Conservation (phyloP, 768 basidiomycete species). For the Phlebiopsis gigantea region DNA sequence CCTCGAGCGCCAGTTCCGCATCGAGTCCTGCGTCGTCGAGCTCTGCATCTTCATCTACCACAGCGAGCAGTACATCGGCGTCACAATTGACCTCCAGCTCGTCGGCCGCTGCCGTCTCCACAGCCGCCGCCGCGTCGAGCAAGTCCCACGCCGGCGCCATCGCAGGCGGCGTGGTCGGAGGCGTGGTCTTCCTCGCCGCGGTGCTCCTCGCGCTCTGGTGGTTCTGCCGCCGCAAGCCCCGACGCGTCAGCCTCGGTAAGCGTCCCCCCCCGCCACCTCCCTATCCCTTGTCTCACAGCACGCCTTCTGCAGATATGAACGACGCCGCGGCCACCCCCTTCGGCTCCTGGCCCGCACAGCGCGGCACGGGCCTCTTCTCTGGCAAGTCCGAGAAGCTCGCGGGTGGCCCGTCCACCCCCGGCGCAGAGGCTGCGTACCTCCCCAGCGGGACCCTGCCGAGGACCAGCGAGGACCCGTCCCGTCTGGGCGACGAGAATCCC, state of each 20-base stretch:
- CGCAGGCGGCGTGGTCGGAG: constrained; percentile 7
- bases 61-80: background rate
- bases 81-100: background rate
- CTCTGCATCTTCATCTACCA: background rate
- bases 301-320: no score
- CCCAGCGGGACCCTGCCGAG: background rate
- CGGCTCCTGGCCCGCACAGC: background rate
- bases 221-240: background rate
- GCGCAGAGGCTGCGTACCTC: background rate
- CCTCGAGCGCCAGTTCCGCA: background rate
- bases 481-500: background rate
- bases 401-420: background rate
- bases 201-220: background rate
- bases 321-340: no score
- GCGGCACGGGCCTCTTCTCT: background rate
- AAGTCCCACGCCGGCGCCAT: constrained; percentile 1
- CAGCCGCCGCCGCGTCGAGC: background rate
- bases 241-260: background rate
- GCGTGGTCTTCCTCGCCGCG: constrained; percentile 1
- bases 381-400: background rate
- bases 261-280: background rate
- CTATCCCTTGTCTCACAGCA: no score
- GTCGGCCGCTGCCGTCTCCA: background rate
- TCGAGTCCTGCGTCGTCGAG: background rate
- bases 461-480: background rate